Evolutionary conservation across 352 stramenopile genomes (phyloP).

Genomic region (Globisporangium sylvaticum): DNA sequence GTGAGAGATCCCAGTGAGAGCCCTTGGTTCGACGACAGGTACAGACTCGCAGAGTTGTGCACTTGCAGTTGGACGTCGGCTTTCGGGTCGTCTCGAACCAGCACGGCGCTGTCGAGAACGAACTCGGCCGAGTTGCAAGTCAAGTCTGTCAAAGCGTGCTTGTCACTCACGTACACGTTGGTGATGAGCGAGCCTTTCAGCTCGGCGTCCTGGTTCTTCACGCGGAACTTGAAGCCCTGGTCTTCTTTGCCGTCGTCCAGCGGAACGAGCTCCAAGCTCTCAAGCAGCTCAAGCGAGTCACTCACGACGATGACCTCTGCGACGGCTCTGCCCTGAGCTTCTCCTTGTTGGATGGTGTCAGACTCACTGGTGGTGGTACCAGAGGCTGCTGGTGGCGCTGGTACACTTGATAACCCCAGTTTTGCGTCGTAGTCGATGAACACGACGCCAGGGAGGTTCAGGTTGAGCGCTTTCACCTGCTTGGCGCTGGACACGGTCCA

Average conservation of each 20-base stretch:
- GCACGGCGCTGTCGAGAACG: background rate
- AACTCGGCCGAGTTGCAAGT: background rate
- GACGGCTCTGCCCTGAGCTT: background rate
- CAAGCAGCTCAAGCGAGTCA: background rate
- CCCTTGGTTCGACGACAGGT: background rate
- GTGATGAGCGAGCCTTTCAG: background rate
- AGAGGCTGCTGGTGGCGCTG: background rate
- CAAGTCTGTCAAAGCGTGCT: background rate
- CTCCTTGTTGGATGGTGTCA: background rate
- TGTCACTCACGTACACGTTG: background rate
- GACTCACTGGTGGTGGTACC: background rate
- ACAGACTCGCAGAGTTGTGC: background rate
- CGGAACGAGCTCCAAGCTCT: background rate
- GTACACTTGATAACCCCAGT: background rate
- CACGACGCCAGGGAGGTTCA: background rate
- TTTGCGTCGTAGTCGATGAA: background rate
- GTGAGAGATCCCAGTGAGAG: background rate
- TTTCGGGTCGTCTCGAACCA: background rate
- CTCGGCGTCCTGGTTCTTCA: background rate
- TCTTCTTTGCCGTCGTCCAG: background rate
- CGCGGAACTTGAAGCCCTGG: background rate
- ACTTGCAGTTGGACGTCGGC: background rate
- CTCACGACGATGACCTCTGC: background rate
- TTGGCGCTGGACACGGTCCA: too few species aligned
- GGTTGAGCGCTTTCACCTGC: too few species aligned